Evolutionary conservation across 768 basidiomycete species (phyloP), one percentile per base, ranked within the genome.

Genomic region (Suillus ampliporus): DNA sequence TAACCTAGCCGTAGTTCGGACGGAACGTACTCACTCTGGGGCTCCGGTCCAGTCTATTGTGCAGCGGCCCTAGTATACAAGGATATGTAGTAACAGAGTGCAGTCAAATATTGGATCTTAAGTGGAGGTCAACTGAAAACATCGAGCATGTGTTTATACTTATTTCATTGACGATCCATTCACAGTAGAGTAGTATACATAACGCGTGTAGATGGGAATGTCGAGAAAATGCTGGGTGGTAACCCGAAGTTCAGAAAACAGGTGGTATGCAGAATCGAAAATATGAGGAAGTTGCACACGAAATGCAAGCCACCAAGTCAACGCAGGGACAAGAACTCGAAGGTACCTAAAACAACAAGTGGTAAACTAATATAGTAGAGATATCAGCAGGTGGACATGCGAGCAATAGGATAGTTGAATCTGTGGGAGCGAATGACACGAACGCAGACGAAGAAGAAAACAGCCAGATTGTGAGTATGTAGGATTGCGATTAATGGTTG

Each of bases 301-400:
- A 64, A 43, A 59, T 50, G 51, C n/a, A 53, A 57, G 46, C 26
- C 38, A 48, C 51, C 57, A 50, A 47, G 62, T 58, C 54, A 56
- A 60, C 58, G 37, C 35, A 57, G 28, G 31, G 11, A 34, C 61
- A 54, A 64, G 57, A 60, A 61, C 60, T 47, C 44, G 48, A 53
- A 46, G 41, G 35, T 57, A 60, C 58, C 58, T 50, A 59, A 37
- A 61, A 61, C 61, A 61, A 61, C 57, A 43, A 35, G 57, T 57
- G 64, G 74, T 74, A 68, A 68, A 74, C 68, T 75, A 75, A 38
- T 74, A 68, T 75, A 72, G 70, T 75, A 73, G 60, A 63, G 63
- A 73, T 74, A 72, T 68, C 71, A 67, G 71, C 68, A 72, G 64
- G 53, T 72, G 68, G 67, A 75, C 69, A 53, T 66, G 65, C 65